phyloP scores from a whole-genome alignment of 176 grass and related monocot genomes.

The Juncus effusus region DNA sequence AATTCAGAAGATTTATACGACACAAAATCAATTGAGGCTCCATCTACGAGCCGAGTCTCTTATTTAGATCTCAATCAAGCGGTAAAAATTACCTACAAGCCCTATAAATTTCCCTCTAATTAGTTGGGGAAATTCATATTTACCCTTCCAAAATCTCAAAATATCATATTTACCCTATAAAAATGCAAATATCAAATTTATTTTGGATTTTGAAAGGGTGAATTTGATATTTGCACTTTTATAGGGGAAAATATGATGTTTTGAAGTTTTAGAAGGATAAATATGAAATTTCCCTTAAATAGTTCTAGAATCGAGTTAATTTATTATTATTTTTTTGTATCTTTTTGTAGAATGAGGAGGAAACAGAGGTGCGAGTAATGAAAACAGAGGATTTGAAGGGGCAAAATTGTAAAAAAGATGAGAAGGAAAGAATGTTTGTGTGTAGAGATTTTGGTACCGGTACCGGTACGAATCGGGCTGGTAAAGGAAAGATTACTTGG shows the following conservation, averaged over 20 bases:
- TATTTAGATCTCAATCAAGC: conserved; percentile 47
- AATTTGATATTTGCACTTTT: too few species aligned
- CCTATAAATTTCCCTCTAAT: not conserved
- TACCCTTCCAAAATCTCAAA: too few species aligned
- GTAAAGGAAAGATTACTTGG: conserved; percentile 64
- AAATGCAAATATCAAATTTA: too few species aligned
- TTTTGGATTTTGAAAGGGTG: too few species aligned
- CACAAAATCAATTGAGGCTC: conserved; percentile 9
- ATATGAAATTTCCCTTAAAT: not conserved
- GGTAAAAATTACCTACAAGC: conserved; percentile 34
- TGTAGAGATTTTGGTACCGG: conserved; percentile 49
- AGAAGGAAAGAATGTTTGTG: conserved; percentile 29
- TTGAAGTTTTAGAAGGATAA: too few species aligned
- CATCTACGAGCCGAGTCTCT: conserved; percentile 41
- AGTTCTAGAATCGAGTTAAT: not conserved
- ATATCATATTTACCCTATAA: not conserved
- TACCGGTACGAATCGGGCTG: conserved; percentile 32
- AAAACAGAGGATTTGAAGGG: conserved; percentile 16
- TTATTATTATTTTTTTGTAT: not conserved
- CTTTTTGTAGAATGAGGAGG: conserved; percentile 40
- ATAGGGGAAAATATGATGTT: too few species aligned
- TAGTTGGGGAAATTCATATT: not conserved
- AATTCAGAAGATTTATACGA: not conserved
- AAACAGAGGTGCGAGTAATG: conserved; percentile 21
- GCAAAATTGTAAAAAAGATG: conserved; percentile 30